These are phyloP conservation scores for Dalbergia cochinchinensis DNA, from an alignment of 306 rosid genomes.

Conservation along the genomic window DNA sequence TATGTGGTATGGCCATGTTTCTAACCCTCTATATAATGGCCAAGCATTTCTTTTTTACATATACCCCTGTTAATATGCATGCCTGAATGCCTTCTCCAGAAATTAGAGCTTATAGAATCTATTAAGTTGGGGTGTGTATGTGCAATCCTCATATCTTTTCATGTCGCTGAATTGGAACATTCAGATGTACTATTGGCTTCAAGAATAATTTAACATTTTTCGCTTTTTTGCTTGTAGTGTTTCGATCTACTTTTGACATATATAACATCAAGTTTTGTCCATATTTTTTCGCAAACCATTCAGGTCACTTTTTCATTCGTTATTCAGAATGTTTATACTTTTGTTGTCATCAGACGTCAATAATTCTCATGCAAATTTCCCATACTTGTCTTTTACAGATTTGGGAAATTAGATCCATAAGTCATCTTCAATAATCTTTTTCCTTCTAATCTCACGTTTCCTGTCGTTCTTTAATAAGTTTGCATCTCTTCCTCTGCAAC, in stretches of 20 bases:
- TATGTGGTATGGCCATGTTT: conserved; percentile 74
- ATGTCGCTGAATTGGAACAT: background rate
- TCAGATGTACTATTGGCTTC: background rate
- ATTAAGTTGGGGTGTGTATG: background rate
- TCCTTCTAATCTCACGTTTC: conserved; percentile 22
- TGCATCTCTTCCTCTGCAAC: conserved; percentile 25
- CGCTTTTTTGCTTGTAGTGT: background rate
- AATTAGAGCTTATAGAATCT: background rate
- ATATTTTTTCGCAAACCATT: background rate
- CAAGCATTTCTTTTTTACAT: conserved; percentile 10
- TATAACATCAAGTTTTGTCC: background rate
- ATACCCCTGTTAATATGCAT: background rate
- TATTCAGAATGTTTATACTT: background rate
- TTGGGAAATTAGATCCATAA: background rate
- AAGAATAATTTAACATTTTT: background rate
- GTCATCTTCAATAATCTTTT: conserved; percentile 14
- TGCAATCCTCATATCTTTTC: background rate
- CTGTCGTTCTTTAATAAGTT: conserved; percentile 17
- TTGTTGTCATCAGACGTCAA: conserved; percentile 5
- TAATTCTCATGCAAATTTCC: conserved; percentile 4
- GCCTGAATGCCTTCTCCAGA: conserved; percentile 9
- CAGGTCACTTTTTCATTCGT: background rate
- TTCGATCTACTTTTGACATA: background rate
- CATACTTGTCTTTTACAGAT: background rate
- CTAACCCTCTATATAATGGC: conserved; percentile 31